Conservation (phyloP, 345 rosid genomes). For the Pistacia atlantica region DNA sequence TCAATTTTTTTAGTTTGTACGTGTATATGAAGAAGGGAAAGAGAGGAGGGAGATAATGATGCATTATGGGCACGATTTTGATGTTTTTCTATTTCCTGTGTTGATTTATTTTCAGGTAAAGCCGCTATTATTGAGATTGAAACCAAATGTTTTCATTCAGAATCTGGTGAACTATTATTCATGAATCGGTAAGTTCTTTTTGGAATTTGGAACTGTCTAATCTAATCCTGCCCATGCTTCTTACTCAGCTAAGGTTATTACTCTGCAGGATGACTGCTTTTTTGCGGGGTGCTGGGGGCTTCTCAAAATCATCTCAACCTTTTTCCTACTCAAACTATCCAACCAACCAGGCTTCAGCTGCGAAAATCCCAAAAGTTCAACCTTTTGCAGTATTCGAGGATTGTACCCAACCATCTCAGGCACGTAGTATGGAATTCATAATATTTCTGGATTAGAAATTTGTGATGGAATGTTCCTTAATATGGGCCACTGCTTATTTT, state of each 20-base stretch:
- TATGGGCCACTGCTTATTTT: background rate
- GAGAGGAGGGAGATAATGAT: background rate
- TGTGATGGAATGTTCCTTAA: background rate
- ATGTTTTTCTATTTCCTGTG: background rate
- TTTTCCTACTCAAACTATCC: slow-evolving; percentile 77
- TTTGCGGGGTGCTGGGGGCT: slow-evolving; percentile 92
- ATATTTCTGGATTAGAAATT: slow-evolving; percentile 12
- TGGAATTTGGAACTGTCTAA: slow-evolving; percentile 20
- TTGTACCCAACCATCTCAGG: slow-evolving; percentile 82
- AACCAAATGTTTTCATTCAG: slow-evolving; percentile 69
- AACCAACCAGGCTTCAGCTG: slow-evolving; percentile 51
- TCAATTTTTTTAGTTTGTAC: too few species aligned
- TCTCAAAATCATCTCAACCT: slow-evolving; percentile 69
- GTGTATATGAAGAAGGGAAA: too few species aligned
- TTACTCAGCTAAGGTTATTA: slow-evolving; percentile 19
- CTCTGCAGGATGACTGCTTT: slow-evolving; percentile 57
- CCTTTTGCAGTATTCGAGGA: slow-evolving; percentile 73
- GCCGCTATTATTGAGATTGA: slow-evolving; percentile 86
- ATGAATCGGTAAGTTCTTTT: slow-evolving; percentile 65
- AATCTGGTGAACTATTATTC: slow-evolving; percentile 69
- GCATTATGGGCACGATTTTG: background rate
- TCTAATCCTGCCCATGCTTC: slow-evolving; percentile 7
- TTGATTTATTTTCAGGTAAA: slow-evolving; percentile 56
- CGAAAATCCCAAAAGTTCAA: slow-evolving; percentile 66
- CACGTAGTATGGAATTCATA: slow-evolving; percentile 28